These are phyloP conservation scores for Cyberlindnera maritima DNA, from an alignment of 805 yeast genomes.

Conservation along the genomic window DNA sequence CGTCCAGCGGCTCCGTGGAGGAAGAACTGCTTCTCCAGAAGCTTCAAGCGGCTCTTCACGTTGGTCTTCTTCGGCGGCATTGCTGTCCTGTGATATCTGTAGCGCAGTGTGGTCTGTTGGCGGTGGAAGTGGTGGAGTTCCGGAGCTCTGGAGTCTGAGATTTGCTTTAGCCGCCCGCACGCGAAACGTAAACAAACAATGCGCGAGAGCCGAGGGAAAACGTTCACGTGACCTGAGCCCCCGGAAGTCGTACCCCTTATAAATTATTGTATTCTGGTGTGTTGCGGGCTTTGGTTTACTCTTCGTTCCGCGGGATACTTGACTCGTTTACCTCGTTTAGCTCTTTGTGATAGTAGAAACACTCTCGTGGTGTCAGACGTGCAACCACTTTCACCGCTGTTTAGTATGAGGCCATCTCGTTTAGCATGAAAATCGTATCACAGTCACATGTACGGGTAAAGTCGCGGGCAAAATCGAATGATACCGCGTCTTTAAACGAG, in stretches of 20 bases:
- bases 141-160: neutral
- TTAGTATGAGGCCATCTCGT: no score
- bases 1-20: constrained; percentile 15
- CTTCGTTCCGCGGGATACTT: no score
- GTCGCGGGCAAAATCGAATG: constrained; percentile 3
- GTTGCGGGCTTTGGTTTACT: neutral
- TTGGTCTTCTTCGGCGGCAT: constrained; percentile 12
- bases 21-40: constrained; percentile 9
- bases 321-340: no score
- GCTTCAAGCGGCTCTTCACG: constrained; percentile 4
- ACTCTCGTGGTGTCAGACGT: no score
- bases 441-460: no score
- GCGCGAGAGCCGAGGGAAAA: neutral
- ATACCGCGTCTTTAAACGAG: constrained; percentile 2
- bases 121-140: neutral
- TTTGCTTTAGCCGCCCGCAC: neutral
- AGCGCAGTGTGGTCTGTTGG: no score
- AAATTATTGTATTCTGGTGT: no score
- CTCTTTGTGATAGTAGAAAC: no score
- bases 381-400: no score
- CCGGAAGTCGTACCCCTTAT: no score
- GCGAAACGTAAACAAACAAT: constrained; percentile 2
- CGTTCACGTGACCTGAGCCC: neutral
- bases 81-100: no score
- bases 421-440: neutral